phyloP scores from a whole-genome alignment of 2,329 filamentous ascomycete species.

The Fusarium virguliforme region DNA sequence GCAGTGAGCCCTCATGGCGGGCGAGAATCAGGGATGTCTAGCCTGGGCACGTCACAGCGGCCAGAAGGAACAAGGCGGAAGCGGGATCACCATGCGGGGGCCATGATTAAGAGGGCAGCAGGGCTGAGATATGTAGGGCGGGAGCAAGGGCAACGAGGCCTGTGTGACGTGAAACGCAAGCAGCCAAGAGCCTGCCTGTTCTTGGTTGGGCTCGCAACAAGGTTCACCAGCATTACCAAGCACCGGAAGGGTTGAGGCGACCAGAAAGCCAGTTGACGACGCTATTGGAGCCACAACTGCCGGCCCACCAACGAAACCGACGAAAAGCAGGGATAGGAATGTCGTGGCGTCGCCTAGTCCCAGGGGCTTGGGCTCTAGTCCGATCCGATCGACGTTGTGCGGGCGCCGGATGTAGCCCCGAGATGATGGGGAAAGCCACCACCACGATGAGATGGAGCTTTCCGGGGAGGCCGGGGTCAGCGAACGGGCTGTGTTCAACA shows the following conservation, averaged over 20 bases:
- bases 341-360: background rate
- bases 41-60: background rate
- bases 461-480: background rate
- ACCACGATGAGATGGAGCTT: background rate
- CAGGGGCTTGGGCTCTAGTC: background rate
- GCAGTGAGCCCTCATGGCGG: background rate
- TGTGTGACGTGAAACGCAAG: background rate
- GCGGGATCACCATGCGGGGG: background rate
- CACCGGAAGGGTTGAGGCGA: background rate
- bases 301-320: background rate
- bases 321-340: background rate
- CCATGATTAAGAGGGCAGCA: background rate
- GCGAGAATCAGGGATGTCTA: background rate
- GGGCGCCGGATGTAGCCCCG: constrained; percentile 1
- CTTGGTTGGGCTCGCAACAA: background rate
- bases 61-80: background rate
- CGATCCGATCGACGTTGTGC: background rate
- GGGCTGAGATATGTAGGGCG: background rate
- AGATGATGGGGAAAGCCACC: background rate
- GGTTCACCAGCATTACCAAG: constrained; percentile 2
- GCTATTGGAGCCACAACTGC: constrained; percentile 8
- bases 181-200: constrained; percentile 6
- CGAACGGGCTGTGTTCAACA: background rate
- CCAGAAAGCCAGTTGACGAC: background rate
- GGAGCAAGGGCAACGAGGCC: background rate